Evolutionary conservation across 2,329 filamentous ascomycete genomes (phyloP), one percentile per base, ranked within the genome.

Genomic region (Bertia moriformis): DNA sequence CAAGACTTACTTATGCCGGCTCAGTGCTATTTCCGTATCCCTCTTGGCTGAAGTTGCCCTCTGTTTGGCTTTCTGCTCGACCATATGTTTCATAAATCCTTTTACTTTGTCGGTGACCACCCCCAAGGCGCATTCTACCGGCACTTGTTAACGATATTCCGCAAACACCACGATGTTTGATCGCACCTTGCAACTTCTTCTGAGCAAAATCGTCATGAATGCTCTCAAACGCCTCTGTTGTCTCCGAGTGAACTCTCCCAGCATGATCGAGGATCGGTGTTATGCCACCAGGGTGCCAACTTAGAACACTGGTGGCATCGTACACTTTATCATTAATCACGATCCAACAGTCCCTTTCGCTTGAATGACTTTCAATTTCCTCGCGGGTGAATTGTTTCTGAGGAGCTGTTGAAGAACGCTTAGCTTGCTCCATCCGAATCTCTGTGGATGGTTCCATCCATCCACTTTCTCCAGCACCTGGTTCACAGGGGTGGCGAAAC

Each of bases 201-300:
- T 65, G 60, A 0, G 66, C 67, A 47, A 60, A 69, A 10, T 60
- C 63, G 43, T 71, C 67, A 39, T 71, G 67, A 4, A 71, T 63
- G 36, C 59, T 63, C 17, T 60, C 53, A 45, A 69, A 71, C 40
- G 67, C 61, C 20, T 63, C 60, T 3, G 59, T 66, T 1, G 65
- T 68, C 37, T 67, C 60, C 14, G 59, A 51, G 47, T 69, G 64
- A 1, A 68, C 61, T 38, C 59, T 62, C 1, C 67, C 67, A 0
- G 66, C 67, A 47, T 71, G 67, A 0, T 53, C 56, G 42, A 69
- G 49, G 18, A 71, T 63, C 0, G 66, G 53, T 2, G 59, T 58
- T 40, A 61, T 63, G 2, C 66, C 66, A 4, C 65, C 65, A 4
- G 65, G 66, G 53, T 69, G 66, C 65, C 65, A 66, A 4, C 49